Percentiles rank a stretch among this genome's conserved stretches.
These are phyloP conservation scores for Diaporthe amygdali DNA, from an alignment of 2,329 filamentous ascomycete genomes.

Conservation along the genomic window DNA sequence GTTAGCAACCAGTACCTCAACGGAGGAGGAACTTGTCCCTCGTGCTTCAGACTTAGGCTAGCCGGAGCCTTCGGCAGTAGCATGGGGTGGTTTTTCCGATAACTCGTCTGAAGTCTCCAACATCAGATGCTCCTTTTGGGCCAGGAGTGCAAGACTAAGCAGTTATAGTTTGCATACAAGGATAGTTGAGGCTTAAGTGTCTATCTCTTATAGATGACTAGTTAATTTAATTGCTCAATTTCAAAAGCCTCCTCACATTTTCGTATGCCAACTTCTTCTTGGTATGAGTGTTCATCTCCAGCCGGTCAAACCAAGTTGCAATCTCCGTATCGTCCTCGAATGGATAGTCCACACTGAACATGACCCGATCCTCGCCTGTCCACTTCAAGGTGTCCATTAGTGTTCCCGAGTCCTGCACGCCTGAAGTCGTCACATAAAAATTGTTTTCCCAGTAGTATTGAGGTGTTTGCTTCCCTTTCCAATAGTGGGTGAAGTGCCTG, in stretches of 20 bases:
- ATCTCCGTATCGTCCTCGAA: conserved; percentile 1
- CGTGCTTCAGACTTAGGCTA: background rate
- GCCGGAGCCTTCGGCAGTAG: too few species aligned
- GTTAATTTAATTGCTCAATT: background rate
- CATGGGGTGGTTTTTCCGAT: background rate
- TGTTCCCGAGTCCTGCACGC: conserved; percentile 1
- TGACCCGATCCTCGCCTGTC: conserved; percentile 12
- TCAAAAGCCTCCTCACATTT: conserved; percentile 8
- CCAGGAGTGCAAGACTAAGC: background rate
- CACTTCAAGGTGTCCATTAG: background rate
- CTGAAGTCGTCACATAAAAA: conserved; percentile 4
- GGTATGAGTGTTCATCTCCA: conserved; percentile 13
- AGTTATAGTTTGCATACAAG: too few species aligned
- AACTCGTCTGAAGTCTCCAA: background rate
- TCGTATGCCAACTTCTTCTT: conserved; percentile 8
- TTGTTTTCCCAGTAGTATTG: conserved; percentile 19
- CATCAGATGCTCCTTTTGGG: background rate
- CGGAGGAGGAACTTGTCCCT: background rate
- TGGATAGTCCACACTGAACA: conserved; percentile 15
- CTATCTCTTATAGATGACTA: background rate
- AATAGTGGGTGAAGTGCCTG: background rate
- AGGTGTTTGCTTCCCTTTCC: background rate
- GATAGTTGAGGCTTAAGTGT: too few species aligned
- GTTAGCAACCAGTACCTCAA: background rate
- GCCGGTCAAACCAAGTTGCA: conserved; percentile 1